These are phyloP conservation scores for Dothideomycetes sp. DNA, from an alignment of 2,329 filamentous ascomycete genomes.

Conservation along the genomic window DNA sequence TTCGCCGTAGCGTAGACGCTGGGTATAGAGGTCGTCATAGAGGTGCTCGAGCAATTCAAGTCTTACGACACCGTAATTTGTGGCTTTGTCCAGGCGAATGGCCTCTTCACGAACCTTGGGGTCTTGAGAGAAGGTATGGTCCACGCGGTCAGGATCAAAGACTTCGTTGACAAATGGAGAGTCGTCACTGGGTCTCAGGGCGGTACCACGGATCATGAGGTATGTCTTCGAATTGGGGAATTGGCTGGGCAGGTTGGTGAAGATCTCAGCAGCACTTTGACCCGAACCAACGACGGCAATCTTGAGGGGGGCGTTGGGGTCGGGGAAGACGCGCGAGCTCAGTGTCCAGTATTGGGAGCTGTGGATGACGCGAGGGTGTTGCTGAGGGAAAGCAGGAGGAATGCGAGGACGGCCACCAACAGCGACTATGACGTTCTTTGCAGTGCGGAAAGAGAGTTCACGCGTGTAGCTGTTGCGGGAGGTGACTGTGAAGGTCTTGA, in stretches of 20 bases:
- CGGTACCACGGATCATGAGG: conserved; percentile 73
- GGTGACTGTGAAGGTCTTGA: conserved; percentile 59
- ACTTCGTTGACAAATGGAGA: conserved; percentile 96
- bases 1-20: conserved; percentile 59
- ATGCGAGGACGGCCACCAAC: conserved; percentile 61
- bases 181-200: conserved; percentile 84
- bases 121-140: conserved; percentile 62
- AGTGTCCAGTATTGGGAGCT: conserved; percentile 74
- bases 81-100: conserved; percentile 64
- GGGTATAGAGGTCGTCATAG: conserved; percentile 80
- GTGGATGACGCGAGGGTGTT: conserved; percentile 69
- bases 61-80: conserved; percentile 91
- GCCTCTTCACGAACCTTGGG: conserved; percentile 51
- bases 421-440: conserved; percentile 62
- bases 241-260: conserved; percentile 71
- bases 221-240: conserved; percentile 74
- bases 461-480: conserved; percentile 55
- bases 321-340: conserved; percentile 50
- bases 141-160: conserved; percentile 81
- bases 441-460: conserved; percentile 42
- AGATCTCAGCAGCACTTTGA: conserved; percentile 92
- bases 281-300: conserved; percentile 83
- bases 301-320: conserved; percentile 51
- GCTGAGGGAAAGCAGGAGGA: conserved; percentile 58
- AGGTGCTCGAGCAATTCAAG: conserved; percentile 83